Evolutionary conservation across 2,329 filamentous ascomycete species (phyloP), one percentile per base, ranked within the genome.

Genomic region (Chaetomium sp.): DNA sequence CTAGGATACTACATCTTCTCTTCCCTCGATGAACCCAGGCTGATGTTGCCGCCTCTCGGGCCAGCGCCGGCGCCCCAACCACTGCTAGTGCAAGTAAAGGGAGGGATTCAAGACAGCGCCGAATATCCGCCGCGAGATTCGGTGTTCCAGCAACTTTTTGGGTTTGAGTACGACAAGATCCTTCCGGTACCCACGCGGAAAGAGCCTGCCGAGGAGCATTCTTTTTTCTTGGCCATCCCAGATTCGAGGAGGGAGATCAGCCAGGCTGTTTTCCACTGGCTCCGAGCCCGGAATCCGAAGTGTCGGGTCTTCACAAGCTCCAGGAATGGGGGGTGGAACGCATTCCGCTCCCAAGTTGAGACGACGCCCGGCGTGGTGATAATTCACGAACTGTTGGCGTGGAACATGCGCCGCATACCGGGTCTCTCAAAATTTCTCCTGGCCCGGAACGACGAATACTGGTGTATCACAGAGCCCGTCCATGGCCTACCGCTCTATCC

Each of bases 181-280:
- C 54, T 61, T 4, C 66, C 65, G 1, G 34, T 5, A 27, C 7
- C 45, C 2, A n/a, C 46, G 11, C 33, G 52, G 33, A 14, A 42
- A n/a, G 46, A 58, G 6, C 63, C 60, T 3, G 62, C 59, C 3
- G 62, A 56, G 11, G 62, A 60, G 0, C 67, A 69, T 48, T 66
- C 65, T 32, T 76, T 81, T 59, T 82, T 76, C 57, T 64, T 84
- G 1, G 68, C 75, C 2, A 82, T 82, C 49, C 78, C 80, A 0
- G 61, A 64, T 0, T 67, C 70, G 2, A 67, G 68, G 34, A 55
- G 60, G 6, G 54, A 68, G 9, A 70, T 72, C 40, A 68, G 69
- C 14, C 60, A 67, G 7, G 69, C 76, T 7, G n/a, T 81, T 2
- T 69, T 64, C 34, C 65, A 68, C 14, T 82, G 78, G 77, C 62